Evolutionary conservation across 257 asterid species (phyloP), one percentile per base, ranked within the genome.

Genomic region (Knoxia roxburghii): DNA sequence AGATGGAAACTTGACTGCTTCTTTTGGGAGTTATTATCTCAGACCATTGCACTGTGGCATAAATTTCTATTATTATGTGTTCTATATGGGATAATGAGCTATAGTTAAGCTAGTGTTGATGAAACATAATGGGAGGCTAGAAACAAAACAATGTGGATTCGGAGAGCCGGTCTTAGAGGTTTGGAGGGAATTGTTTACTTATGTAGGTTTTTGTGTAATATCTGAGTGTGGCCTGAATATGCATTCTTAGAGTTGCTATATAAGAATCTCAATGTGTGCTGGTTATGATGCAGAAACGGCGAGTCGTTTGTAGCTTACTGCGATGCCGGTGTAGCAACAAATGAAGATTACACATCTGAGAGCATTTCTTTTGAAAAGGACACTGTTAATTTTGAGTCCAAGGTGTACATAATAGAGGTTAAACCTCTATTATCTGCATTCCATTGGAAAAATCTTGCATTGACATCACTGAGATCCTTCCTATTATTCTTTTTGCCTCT

Each of bases 401-500:
- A 93, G 82, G 86, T 73, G 55, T 90, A 93, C 64, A 75, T 76
- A 65, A 77, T 93, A 65, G 83, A 85, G 81, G 72, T 81, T 79
- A 93, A 84, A 73, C 88, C 97, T 21, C 73, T 93, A 60, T 75
- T 86, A 64, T 90, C 99, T 23, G 99, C 97, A 64, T 86, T 93
- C 73, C 84, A 90, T 27, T 90, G 96, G 99, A 93, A 79, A 74
- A 76, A 76, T 74, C 72, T 93, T 57, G 89, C 84, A 29, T 39
- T 90, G 71, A 90, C 92, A 43, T 83, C 96, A 7, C 37, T 90
- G 78, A 85, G 99, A 82, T 84, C 92, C 17, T 86, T 93, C 72
- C 76, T 86, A 59, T 55, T 82, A 56, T 90, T 86, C 83, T 93
- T 86, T 75, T 77, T 93, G 81, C 97, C 99, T 63, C 92, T 90